Conservation (phyloP, 2,329 filamentous ascomycete species). For the Ascochyta lentis region DNA sequence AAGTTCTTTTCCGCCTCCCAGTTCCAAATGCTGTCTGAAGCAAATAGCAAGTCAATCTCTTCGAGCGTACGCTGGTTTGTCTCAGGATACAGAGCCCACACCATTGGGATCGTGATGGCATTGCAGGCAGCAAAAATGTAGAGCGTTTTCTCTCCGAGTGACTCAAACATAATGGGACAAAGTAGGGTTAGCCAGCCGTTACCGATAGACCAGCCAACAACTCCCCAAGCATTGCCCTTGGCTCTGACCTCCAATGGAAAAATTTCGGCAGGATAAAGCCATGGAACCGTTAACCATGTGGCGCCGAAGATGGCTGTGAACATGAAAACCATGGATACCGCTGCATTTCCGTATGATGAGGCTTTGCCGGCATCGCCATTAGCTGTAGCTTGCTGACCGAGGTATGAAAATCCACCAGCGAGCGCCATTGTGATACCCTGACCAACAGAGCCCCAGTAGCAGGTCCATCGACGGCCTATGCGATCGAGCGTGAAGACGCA, state of each 20-base stretch:
- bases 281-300: conserved; percentile 65
- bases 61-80: conserved; percentile 76
- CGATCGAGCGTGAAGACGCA: conserved; percentile 74
- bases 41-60: conserved; percentile 77
- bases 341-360: conserved; percentile 66
- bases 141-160: conserved; percentile 72
- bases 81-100: conserved; percentile 77
- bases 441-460: conserved; percentile 71
- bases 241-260: conserved; percentile 75
- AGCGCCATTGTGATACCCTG: conserved; percentile 73
- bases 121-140: conserved; percentile 77
- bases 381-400: conserved; percentile 58
- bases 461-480: conserved; percentile 71
- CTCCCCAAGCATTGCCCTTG: conserved; percentile 77
- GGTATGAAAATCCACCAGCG: conserved; percentile 67
- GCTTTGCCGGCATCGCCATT: conserved; percentile 56
- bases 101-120: conserved; percentile 69
- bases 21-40: conserved; percentile 69
- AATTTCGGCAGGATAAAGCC: conserved; percentile 74
- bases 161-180: conserved; percentile 58
- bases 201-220: conserved; percentile 77
- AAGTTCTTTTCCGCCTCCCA: conserved; percentile 58
- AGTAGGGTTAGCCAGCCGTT: conserved; percentile 67
- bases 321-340: conserved; percentile 73
- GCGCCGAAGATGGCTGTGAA: conserved; percentile 71